Evolutionary conservation across 2,329 filamentous ascomycete genomes (phyloP), one percentile per base, ranked within the genome.

Genomic region (Xylariaceae sp.): DNA sequence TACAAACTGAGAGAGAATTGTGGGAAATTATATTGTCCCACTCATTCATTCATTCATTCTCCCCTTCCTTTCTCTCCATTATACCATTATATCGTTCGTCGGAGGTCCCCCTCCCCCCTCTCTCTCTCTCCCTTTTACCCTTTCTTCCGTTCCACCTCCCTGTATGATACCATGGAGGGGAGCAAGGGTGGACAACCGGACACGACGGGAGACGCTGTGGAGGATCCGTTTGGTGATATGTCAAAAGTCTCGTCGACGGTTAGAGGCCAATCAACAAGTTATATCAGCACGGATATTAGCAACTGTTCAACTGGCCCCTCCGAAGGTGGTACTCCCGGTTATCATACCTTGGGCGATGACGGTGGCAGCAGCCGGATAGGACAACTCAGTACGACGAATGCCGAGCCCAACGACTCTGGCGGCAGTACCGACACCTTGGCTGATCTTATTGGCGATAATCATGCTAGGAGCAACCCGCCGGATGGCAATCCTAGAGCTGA

Each of bases 81-180:
- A 9, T 11, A 45, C 43, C 29, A 45, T 27, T 45, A n/a, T 30
- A 31, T 45, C 29, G 27, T 45, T 19, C 43, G 29, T 45, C 43
- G 43, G n/a, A 55, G 9, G 26, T 26, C 26, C 9, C 27, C 12
- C 44, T 45, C 34, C n/a, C 19, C 12, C 19, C 19, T 19, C 19
- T 19, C 19, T 19, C 19, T 19, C 19, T 19, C 19, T 19, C 19
- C 19, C 19, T 19, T 19, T 44, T 50, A 30, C 31, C 19, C 26
- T 44, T 27, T 29, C 26, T 44, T 27, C 19, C 48, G 35, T 32
- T n/a, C 4, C 4, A n/a, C 29, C 11, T 42, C 32, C 34, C 26
- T 19, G 47, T 26, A 8, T 26, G 11, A 39, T 19, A 53, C 8
- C 3, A 58, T 56, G 56, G 56, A 58, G 26, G 39, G 27, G 37